phyloP scores from a whole-genome alignment of 2,329 filamentous ascomycete genomes.

The Claviceps paspali region DNA sequence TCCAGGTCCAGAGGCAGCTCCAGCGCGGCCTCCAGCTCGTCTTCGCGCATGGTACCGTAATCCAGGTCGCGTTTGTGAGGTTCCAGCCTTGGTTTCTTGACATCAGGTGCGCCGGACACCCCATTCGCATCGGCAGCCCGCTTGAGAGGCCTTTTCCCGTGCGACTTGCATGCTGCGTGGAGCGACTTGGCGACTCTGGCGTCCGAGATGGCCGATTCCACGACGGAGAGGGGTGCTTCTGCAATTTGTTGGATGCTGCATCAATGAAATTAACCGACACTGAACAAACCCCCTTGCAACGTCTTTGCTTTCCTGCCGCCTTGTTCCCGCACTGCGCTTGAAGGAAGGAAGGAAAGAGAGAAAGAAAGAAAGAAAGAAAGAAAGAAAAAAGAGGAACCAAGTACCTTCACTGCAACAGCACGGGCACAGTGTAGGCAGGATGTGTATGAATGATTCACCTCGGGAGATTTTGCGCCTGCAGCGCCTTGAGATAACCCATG shows the following conservation, averaged over 20 bases:
- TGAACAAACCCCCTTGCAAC: too few relatives aligned
- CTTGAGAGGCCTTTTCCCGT: constrained; percentile 26
- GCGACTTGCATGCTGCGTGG: constrained; percentile 38
- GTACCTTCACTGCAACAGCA: too few relatives aligned
- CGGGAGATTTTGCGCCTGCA: constrained; percentile 37
- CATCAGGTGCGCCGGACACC: constrained; percentile 6
- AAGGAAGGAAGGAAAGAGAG: too few relatives aligned
- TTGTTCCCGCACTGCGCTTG: too few relatives aligned
- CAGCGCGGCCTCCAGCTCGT: constrained; percentile 48
- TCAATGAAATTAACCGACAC: not conserved
- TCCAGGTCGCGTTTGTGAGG: constrained; percentile 20
- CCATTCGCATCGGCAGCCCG: constrained; percentile 10
- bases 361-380: too few relatives aligned
- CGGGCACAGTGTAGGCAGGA: too few relatives aligned
- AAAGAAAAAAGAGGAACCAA: too few relatives aligned
- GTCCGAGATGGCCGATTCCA: constrained; percentile 33
- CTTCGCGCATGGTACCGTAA: constrained; percentile 29
- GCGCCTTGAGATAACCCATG: constrained; percentile 40
- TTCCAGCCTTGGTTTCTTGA: constrained; percentile 20
- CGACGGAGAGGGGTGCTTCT: constrained; percentile 26
- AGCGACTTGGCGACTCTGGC: constrained; percentile 33
- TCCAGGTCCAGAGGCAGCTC: constrained; percentile 40
- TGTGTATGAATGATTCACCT: too few relatives aligned
- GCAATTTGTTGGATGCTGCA: constrained; percentile 39
- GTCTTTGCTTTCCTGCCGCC: too few relatives aligned